A percentile compares a stretch with the other conserved stretches of the same genome.
Evolutionary conservation across 371 early-diverging fungal species (phyloP).

Genomic region (Mortierella sp.): DNA sequence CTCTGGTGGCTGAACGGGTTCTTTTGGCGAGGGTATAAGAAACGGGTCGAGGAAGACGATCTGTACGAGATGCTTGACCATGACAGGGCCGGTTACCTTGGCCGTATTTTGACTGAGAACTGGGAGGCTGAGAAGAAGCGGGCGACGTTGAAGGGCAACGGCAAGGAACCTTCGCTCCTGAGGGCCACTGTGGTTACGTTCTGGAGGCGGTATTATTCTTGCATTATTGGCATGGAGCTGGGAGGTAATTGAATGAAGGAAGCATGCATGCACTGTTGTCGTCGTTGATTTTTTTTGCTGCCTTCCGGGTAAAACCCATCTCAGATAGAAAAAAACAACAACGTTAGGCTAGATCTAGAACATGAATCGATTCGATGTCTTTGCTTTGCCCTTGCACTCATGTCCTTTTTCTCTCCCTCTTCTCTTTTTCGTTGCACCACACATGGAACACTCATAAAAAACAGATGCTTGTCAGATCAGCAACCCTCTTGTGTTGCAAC

Average conservation of each 20-base stretch:
- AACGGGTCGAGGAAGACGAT: conserved; percentile 60
- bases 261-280: neutral
- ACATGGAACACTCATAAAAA: neutral
- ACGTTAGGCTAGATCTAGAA: neutral
- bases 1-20: conserved; percentile 59
- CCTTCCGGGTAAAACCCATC: neutral
- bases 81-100: conserved; percentile 29
- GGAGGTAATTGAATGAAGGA: conserved; percentile 35
- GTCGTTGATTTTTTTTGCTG: neutral
- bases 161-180: conserved; percentile 45
- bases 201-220: conserved; percentile 42
- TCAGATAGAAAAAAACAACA: neutral
- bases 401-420: neutral
- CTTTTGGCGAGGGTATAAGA: conserved; percentile 49
- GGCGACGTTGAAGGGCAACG: conserved; percentile 38
- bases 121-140: conserved; percentile 50
- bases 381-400: neutral
- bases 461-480: conserved; percentile 43
- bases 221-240: conserved; percentile 30
- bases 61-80: conserved; percentile 58
- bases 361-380: conserved; percentile 1
- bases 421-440: neutral
- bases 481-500: conserved; percentile 41
- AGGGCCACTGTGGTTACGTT: conserved; percentile 34
- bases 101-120: conserved; percentile 9